A percentile compares a stretch with the other conserved stretches of the same genome.
phyloP scores from a whole-genome alignment of 2,329 filamentous ascomycete species.

The Fusarium longipes region DNA sequence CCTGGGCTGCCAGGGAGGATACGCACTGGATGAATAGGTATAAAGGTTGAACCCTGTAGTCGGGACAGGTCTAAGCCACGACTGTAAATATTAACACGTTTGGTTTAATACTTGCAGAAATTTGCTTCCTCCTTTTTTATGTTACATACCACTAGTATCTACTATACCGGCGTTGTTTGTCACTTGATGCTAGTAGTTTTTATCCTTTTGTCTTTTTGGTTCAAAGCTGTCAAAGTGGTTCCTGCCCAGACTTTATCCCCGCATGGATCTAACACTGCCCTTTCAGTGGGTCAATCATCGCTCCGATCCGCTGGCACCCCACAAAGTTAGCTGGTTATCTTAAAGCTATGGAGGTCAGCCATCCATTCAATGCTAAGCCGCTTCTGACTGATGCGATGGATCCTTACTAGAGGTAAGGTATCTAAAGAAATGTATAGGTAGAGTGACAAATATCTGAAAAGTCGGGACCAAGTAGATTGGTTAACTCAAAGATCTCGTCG shows the following conservation, averaged over 20 bases:
- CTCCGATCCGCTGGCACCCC: constrained; percentile 29
- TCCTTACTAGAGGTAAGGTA: neutral
- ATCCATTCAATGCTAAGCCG: constrained; percentile 24
- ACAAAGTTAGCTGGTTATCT: neutral
- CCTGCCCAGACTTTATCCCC: constrained; percentile 7
- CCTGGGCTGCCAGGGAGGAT: neutral
- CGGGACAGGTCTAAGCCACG: neutral
- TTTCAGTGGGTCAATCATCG: constrained; percentile 24
- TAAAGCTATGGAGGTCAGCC: constrained; percentile 21
- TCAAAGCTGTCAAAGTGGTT: neutral
- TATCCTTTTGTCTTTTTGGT: neutral
- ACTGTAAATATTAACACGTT: neutral
- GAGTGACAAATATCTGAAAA: too few relatives aligned
- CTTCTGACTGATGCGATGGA: neutral
- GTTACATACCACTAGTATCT: neutral
- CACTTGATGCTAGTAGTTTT: neutral
- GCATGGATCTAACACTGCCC: constrained; percentile 24
- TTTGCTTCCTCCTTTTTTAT: neutral
- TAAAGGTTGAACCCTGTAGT: neutral
- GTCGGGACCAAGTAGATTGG: neutral
- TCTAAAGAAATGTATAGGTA: too few relatives aligned
- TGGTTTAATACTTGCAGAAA: neutral
- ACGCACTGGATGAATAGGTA: neutral
- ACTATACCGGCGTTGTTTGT: neutral
- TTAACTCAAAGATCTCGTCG: too few relatives aligned